Conservation (phyloP, 768 basidiomycete species). For the Termitomyces titanicus region DNA sequence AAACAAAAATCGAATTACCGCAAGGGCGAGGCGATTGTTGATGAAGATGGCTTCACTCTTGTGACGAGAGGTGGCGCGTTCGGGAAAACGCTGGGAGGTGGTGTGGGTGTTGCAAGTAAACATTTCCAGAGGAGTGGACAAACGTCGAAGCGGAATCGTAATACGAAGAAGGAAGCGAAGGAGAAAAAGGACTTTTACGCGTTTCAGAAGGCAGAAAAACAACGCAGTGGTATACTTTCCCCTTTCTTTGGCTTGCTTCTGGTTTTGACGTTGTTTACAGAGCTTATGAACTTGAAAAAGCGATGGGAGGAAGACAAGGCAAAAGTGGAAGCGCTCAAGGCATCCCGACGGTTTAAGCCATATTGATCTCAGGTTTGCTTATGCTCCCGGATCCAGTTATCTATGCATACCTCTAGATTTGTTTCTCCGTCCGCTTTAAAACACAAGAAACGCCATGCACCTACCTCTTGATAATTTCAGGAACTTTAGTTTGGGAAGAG, state of each 20-base stretch:
- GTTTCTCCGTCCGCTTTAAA: too few relatives aligned
- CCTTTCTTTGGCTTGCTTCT: slow-evolving; percentile 5
- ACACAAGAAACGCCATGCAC: too few relatives aligned
- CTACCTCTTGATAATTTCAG: too few relatives aligned
- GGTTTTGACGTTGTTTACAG: slow-evolving; percentile 32
- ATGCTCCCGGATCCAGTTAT: not conserved
- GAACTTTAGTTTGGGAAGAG: too few relatives aligned
- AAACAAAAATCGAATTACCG: slow-evolving; percentile 63
- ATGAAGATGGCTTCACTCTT: slow-evolving; percentile 93
- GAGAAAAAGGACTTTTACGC: slow-evolving; percentile 82
- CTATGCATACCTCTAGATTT: not conserved
- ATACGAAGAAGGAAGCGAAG: slow-evolving; percentile 55
- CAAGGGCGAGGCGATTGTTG: slow-evolving; percentile 86
- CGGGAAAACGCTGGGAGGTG: slow-evolving; percentile 84
- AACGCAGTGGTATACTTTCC: slow-evolving; percentile 68
- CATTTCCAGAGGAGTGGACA: slow-evolving; percentile 59
- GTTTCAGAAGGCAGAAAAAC: slow-evolving; percentile 89
- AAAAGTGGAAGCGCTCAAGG: slow-evolving; percentile 76
- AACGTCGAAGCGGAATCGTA: slow-evolving; percentile 38
- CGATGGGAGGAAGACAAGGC: slow-evolving; percentile 90
- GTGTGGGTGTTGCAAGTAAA: slow-evolving; percentile 61
- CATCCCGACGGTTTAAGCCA: slow-evolving; percentile 80
- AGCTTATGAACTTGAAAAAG: slow-evolving; percentile 67
- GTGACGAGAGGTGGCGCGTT: slow-evolving; percentile 92
- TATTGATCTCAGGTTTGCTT: slow-evolving; percentile 48